These are phyloP conservation scores for Petunia hybrid DNA, from an alignment of 305 asterid species.

Conservation along the genomic window DNA sequence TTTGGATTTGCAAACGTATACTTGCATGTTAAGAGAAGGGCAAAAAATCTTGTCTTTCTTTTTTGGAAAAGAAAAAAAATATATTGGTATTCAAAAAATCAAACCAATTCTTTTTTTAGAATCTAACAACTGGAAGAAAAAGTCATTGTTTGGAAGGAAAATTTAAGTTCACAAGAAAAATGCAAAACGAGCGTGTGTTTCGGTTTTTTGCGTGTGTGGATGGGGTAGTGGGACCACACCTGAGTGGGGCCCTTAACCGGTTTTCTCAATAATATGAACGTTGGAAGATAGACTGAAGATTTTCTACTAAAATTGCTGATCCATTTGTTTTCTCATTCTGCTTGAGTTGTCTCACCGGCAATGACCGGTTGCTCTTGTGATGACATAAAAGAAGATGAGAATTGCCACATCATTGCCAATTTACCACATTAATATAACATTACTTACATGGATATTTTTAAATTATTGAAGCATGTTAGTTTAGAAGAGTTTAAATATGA, in stretches of 20 bases:
- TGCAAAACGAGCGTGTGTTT: constrained; percentile 21
- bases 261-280: constrained; percentile 42
- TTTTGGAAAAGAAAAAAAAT: not conserved
- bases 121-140: too few relatives aligned
- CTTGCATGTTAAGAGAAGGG: not conserved
- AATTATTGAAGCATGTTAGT: too few relatives aligned
- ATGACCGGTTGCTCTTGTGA: constrained; percentile 34
- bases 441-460: not conserved
- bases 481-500: too few relatives aligned
- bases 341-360: constrained; percentile 21
- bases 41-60: too few relatives aligned
- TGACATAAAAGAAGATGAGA: too few relatives aligned
- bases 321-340: not conserved
- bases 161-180: constrained; percentile 1
- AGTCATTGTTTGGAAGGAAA: not conserved
- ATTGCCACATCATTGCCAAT: not conserved
- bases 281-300: not conserved
- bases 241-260: constrained; percentile 1
- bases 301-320: not conserved
- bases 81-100: not conserved
- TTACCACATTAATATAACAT: not conserved
- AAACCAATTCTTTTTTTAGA: not conserved
- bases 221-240: constrained; percentile 39
- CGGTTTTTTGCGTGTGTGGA: not conserved
- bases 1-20: not conserved